Percentiles rank a stretch among this genome's conserved stretches.
Conservation (phyloP, 2,329 filamentous ascomycete species). For the Cladorrhinum sp. region DNA sequence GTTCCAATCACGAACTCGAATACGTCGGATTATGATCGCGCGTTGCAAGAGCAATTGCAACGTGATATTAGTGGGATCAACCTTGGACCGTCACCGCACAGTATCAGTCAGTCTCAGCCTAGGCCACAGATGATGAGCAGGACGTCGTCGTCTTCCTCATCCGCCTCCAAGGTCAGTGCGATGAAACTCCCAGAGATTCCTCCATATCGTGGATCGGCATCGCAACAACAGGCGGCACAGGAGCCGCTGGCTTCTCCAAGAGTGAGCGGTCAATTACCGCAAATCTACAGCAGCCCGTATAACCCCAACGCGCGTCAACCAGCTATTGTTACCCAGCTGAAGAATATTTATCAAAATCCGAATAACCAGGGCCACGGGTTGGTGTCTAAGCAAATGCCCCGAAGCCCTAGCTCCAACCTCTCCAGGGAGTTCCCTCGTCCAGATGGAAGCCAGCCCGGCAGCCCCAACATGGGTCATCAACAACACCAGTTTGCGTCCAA, state of each 20-base stretch:
- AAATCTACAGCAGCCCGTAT: background rate
- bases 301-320: background rate
- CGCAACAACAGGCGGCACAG: conserved; percentile 9
- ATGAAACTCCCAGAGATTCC: conserved; percentile 15
- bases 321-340: background rate
- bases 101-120: background rate
- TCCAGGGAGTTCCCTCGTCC: background rate
- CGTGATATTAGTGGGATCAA: conserved; percentile 59
- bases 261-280: background rate
- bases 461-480: conserved; percentile 18
- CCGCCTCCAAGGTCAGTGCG: conserved; percentile 1
- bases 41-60: conserved; percentile 61
- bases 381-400: background rate
- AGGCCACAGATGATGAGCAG: background rate
- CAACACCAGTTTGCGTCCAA: conserved; percentile 27
- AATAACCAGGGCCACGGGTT: background rate
- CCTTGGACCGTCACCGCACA: conserved; percentile 36
- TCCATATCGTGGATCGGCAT: conserved; percentile 8
- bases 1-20: conserved; percentile 45
- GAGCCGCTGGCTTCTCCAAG: background rate
- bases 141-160: background rate
- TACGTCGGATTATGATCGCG: conserved; percentile 56
- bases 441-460: conserved; percentile 3
- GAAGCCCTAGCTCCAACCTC: conserved; percentile 11
- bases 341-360: background rate